Percentiles rank a stretch among this genome's conserved stretches.
These are phyloP conservation scores for Eutypella sp. DNA, from an alignment of 2,329 filamentous ascomycete species.

Conservation along the genomic window DNA sequence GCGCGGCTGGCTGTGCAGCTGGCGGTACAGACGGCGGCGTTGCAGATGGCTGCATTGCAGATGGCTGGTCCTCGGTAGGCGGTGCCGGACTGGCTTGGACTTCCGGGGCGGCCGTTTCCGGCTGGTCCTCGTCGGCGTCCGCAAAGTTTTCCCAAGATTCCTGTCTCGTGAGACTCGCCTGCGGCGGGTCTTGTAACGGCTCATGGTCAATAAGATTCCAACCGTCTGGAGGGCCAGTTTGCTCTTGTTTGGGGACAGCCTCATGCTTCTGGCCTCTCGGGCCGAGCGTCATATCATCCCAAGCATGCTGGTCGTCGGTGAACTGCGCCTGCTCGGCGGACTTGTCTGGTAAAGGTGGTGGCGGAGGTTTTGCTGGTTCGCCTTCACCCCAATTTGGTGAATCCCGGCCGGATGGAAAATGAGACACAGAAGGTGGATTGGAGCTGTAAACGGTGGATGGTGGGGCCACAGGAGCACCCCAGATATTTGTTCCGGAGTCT, in stretches of 20 bases:
- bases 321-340: conserved; percentile 28
- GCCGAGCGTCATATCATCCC: conserved; percentile 42
- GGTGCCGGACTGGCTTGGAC: no score
- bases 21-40: no score
- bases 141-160: conserved; percentile 35
- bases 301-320: conserved; percentile 40
- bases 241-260: conserved; percentile 15
- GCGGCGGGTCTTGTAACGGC: conserved; percentile 18
- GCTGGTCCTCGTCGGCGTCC: conserved; percentile 23
- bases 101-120: conserved; percentile 15
- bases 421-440: conserved; percentile 29
- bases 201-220: conserved; percentile 50
- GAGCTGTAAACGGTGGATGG: conserved; percentile 25
- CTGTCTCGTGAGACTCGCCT: conserved; percentile 28
- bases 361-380: conserved; percentile 20
- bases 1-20: no score
- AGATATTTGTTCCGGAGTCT: conserved; percentile 29
- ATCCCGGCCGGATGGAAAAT: conserved; percentile 34
- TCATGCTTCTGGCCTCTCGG: conserved; percentile 40
- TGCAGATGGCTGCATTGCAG: no score
- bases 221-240: conserved; percentile 31
- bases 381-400: conserved; percentile 38
- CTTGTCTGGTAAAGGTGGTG: conserved; percentile 15
- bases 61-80: no score
- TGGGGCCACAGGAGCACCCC: conserved; percentile 28